phyloP scores from a whole-genome alignment of 1,139 yeast genomes.

The Saccharomyces hybrid region DNA sequence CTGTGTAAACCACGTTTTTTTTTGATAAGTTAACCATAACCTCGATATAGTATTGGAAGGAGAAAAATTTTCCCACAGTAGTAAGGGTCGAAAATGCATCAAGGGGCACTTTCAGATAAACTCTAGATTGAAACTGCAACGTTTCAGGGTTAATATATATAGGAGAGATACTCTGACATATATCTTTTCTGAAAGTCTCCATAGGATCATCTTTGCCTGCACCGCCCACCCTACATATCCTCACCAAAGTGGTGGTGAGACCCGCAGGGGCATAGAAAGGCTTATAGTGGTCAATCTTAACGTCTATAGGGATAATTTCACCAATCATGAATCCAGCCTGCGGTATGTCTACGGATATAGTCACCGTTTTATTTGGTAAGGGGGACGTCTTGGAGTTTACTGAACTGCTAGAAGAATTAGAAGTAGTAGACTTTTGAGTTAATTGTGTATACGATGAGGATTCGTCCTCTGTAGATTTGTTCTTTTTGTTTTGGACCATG shows the following conservation, averaged over 20 bases:
- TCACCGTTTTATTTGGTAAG: background rate
- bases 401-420: constrained; percentile 16
- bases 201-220: constrained; percentile 51
- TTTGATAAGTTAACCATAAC: constrained; percentile 64
- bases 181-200: constrained; percentile 78
- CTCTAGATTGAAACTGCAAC: constrained; percentile 48
- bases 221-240: constrained; percentile 70
- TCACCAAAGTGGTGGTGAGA: constrained; percentile 66
- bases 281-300: constrained; percentile 60
- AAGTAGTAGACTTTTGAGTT: constrained; percentile 14
- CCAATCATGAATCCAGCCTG: constrained; percentile 71
- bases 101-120: constrained; percentile 66
- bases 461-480: constrained; percentile 13
- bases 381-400: constrained; percentile 10
- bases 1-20: constrained; percentile 32
- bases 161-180: constrained; percentile 71
- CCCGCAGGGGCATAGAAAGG: constrained; percentile 68
- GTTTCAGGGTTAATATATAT: constrained; percentile 68
- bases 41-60: constrained; percentile 80
- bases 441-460: constrained; percentile 19
- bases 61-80: constrained; percentile 56
- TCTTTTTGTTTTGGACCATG: constrained; percentile 10
- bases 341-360: constrained; percentile 50
- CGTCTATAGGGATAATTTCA: constrained; percentile 64
- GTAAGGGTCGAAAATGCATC: constrained; percentile 82